These are phyloP conservation scores for Ophiostoma sp. DNA, from an alignment of 2,329 filamentous ascomycete genomes.

Conservation along the genomic window DNA sequence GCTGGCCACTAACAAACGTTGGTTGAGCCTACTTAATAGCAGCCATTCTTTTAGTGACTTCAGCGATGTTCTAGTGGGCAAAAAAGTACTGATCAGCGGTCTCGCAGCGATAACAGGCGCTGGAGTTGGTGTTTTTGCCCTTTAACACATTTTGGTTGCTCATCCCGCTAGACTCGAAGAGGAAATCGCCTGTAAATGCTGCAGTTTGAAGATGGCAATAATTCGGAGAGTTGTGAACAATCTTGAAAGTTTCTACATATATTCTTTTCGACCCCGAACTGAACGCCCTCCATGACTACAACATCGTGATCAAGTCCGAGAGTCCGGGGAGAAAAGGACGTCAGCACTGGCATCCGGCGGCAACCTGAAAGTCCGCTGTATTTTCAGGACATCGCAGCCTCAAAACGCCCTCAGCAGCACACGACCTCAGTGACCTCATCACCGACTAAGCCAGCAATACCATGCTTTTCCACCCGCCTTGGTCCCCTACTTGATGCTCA, in stretches of 20 bases:
- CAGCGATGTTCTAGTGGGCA: not conserved
- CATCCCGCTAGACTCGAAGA: not conserved
- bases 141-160: not conserved
- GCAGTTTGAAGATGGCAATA: not conserved
- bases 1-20: not conserved
- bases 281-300: not conserved
- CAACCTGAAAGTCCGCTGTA: not conserved
- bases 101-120: not conserved
- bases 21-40: not conserved
- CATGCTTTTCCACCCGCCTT: too few species aligned
- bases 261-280: not conserved
- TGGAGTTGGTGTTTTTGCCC: not conserved
- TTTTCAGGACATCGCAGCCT: slow-evolving; percentile 1
- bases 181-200: slow-evolving; percentile 9
- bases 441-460: too few species aligned
- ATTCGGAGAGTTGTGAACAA: not conserved
- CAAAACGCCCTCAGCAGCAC: not conserved
- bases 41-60: not conserved
- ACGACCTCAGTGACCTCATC: too few species aligned
- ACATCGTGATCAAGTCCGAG: not conserved
- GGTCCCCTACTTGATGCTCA: not conserved
- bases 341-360: not conserved
- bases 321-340: not conserved
- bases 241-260: not conserved
- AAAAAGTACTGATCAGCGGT: not conserved